A percentile compares a stretch with the other conserved stretches of the same genome.
Evolutionary conservation across 345 rosid species (phyloP).

Genomic region (Isatis tinctoria): DNA sequence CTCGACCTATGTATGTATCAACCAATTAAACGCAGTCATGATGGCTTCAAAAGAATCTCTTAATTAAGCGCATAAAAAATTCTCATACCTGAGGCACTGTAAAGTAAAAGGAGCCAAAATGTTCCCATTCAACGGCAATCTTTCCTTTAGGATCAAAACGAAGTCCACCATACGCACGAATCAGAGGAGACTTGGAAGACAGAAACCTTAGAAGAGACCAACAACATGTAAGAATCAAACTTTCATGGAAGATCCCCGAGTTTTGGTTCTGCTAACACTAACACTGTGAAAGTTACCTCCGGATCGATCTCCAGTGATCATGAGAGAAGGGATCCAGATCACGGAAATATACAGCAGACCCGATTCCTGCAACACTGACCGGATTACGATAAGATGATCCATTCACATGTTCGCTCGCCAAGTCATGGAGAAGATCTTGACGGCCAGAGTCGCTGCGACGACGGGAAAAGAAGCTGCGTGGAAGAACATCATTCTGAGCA

Average conservation of each 20-base stretch:
- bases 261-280: background rate
- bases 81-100: constrained; percentile 68
- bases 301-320: constrained; percentile 71
- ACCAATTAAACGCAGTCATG: background rate
- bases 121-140: constrained; percentile 64
- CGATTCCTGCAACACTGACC: constrained; percentile 78
- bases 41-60: background rate
- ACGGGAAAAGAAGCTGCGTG: constrained; percentile 73
- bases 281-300: constrained; percentile 38
- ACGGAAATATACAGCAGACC: constrained; percentile 70
- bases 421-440: constrained; percentile 32
- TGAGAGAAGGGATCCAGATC: constrained; percentile 67
- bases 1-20: constrained; percentile 63
- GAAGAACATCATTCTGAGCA: constrained; percentile 56
- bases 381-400: constrained; percentile 34
- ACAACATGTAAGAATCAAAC: background rate
- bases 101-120: constrained; percentile 83
- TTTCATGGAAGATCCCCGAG: background rate
- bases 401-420: constrained; percentile 29
- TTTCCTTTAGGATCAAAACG: constrained; percentile 66
- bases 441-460: constrained; percentile 29
- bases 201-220: constrained; percentile 48
- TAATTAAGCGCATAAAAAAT: background rate
- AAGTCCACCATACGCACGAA: constrained; percentile 89
- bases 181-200: constrained; percentile 57